These are phyloP conservation scores for Staphylotrichum longicolle DNA, from an alignment of 495 filamentous ascomycete species.

Conservation along the genomic window DNA sequence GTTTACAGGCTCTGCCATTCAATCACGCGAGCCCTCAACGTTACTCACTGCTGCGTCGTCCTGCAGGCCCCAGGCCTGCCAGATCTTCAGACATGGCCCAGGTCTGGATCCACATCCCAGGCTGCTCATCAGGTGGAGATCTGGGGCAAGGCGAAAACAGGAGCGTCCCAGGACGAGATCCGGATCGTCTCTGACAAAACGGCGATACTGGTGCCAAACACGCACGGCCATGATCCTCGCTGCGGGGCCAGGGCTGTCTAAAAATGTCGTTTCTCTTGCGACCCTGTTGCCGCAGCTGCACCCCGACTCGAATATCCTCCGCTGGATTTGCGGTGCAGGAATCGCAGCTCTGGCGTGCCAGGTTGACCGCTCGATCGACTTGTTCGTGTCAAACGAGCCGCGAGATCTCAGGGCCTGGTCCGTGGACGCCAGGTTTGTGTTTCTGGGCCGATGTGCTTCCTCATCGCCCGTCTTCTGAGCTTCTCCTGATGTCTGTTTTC, in stretches of 20 bases:
- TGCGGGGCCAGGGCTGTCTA: conserved; percentile 29
- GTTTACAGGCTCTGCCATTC: not conserved
- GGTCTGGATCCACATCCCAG: conserved; percentile 19
- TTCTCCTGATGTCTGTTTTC: not conserved
- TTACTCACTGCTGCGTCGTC: not conserved
- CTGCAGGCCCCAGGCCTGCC: not conserved
- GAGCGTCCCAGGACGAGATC: conserved; percentile 24
- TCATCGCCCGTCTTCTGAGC: conserved; percentile 2
- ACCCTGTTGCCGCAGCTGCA: conserved; percentile 19
- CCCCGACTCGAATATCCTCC: conserved; percentile 13
- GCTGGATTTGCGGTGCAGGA: conserved; percentile 35
- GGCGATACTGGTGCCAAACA: conserved; percentile 38
- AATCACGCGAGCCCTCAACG: no score
- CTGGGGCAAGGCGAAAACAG: conserved; percentile 28
- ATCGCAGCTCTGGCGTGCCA: conserved; percentile 28
- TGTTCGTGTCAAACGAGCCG: conserved; percentile 17
- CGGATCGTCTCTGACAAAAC: conserved; percentile 37
- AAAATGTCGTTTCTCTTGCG: conserved; percentile 26
- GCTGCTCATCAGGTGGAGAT: conserved; percentile 21
- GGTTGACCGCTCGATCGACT: conserved; percentile 22
- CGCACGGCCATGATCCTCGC: conserved; percentile 38
- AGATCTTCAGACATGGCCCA: conserved; percentile 7
- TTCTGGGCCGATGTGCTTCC: conserved; percentile 3
- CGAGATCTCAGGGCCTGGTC: conserved; percentile 5
- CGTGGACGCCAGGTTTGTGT: conserved; percentile 17